Base-by-base conservation (phyloP, 2,329 filamentous ascomycete species). In the Talaromyces sp. region DNA sequence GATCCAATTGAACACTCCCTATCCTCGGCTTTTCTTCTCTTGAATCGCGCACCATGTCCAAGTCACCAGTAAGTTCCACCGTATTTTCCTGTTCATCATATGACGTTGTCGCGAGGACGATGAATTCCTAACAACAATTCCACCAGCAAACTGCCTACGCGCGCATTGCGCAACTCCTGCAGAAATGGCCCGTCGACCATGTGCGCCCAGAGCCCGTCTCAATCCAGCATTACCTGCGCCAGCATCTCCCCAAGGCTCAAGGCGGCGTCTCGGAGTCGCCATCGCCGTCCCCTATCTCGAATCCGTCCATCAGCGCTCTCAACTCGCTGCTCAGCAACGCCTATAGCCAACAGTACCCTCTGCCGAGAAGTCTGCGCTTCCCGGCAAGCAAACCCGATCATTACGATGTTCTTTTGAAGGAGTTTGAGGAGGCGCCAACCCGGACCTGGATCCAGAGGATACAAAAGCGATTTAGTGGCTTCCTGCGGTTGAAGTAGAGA, bases 291-390 rank as follows among this genome's bases (percentile, higher is more conserved):
- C 64, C 65, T 60, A 66, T 73, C 58, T 69, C 72, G 59, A 67
- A 75, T 69, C 63, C 73, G n/a, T 75, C 73, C 25, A 68, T 85
- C 59, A 87, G 86, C 66, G 84, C 84, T 4, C 78, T 88, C 1
- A 85, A 84, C 64, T 80, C 82, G 2, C 73, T 88, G n/a, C 74
- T 88, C 2, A 84, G 86, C 65, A 80, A 88, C 68, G 75, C 82
- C 55, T 87, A 85, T 67, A 75, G 72, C 54, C 82, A 80, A 42
- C 68, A 78, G 67, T 84, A 81, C 63, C 81, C 82, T 2, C 64
- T 84, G 2, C 72, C 81, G 1, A 68, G 75, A 22, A 73, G 71
- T 19, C 67, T 84, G 65, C 77, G 84, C 64, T 74, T 75, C 62
- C 84, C 84, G 1, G 73, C 73, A 3, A 83, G 79, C 64, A 78